Evolutionary conservation across 2,329 filamentous ascomycete species (phyloP).

Genomic region (Microdochium paspali): DNA sequence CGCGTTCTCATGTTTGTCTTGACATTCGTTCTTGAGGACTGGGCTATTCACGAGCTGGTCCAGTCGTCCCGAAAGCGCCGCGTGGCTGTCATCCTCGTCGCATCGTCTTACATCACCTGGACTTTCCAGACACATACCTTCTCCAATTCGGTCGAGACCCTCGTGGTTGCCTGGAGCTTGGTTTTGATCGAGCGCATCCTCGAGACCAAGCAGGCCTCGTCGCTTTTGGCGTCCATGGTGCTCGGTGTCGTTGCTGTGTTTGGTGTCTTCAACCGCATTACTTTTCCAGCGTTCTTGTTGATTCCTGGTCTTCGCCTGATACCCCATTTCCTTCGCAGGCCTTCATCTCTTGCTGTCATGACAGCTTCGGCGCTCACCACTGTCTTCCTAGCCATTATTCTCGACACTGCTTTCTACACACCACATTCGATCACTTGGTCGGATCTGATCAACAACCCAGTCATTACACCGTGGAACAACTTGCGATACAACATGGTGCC

Average conservation of each 20-base stretch:
- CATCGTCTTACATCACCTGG: conserved; percentile 97
- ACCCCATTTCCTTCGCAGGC: conserved; percentile 72
- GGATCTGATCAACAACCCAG: conserved; percentile 52
- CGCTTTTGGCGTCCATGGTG: conserved; percentile 64
- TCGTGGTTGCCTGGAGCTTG: conserved; percentile 87
- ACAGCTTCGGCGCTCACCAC: conserved; percentile 57
- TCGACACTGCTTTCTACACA: conserved; percentile 81
- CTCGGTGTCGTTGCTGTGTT: conserved; percentile 76
- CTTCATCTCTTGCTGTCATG: conserved; percentile 53
- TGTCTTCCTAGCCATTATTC: conserved; percentile 60
- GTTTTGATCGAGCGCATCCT: conserved; percentile 84
- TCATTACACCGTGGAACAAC: conserved; percentile 72
- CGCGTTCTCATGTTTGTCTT: conserved; percentile 86
- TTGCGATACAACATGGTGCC: conserved; percentile 63
- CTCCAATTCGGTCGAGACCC: conserved; percentile 92
- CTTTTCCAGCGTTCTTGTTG: conserved; percentile 86
- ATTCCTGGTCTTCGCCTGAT: conserved; percentile 76
- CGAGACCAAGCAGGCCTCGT: conserved; percentile 65
- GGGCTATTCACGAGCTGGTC: conserved; percentile 90
- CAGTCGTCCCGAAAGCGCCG: conserved; percentile 62
- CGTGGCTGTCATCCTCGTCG: conserved; percentile 72
- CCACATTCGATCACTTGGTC: conserved; percentile 53
- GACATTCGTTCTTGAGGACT: conserved; percentile 95
- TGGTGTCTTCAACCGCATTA: conserved; percentile 93
- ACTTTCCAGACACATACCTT: conserved; percentile 98